phyloP scores from a whole-genome alignment of 108 stramenopile species.

The Halocafeteria seosinensis region DNA sequence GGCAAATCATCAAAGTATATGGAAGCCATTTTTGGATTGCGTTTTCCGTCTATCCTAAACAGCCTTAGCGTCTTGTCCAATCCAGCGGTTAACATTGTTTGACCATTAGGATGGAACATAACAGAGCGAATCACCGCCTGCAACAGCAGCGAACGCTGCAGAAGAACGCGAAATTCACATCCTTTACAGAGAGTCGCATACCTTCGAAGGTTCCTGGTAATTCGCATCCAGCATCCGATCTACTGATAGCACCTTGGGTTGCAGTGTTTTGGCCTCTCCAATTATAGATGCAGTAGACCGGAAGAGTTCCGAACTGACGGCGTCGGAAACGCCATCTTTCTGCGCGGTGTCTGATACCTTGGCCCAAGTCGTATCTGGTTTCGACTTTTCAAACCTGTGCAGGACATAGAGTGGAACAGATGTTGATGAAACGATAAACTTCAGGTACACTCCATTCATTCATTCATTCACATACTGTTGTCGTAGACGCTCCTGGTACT shows the following conservation, averaged over 20 bases:
- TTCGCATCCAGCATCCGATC: background rate
- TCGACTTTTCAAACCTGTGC: background rate
- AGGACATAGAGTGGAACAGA: background rate
- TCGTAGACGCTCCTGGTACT: background rate
- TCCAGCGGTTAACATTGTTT: no score
- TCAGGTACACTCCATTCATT: background rate
- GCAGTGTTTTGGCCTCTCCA: background rate
- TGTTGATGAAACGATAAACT: background rate
- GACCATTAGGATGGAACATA: conserved; percentile 13
- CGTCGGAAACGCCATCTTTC: background rate
- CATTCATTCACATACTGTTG: background rate
- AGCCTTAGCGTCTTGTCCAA: conserved; percentile 75
- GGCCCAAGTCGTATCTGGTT: background rate
- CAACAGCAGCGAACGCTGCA: conserved; percentile 32
- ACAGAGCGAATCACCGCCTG: background rate
- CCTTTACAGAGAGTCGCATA: no score
- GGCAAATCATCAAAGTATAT: conserved; percentile 73
- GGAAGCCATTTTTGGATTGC: conserved; percentile 63
- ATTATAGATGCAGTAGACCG: background rate
- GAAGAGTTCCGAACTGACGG: no score
- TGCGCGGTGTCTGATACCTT: background rate
- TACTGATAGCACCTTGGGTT: background rate
- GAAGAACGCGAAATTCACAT: no score
- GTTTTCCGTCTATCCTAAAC: conserved; percentile 57
- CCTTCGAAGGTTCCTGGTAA: background rate